Percentiles rank a stretch among this genome's conserved stretches.
phyloP scores from a whole-genome alignment of 2,329 filamentous ascomycete genomes.

The Cytospora mali region DNA sequence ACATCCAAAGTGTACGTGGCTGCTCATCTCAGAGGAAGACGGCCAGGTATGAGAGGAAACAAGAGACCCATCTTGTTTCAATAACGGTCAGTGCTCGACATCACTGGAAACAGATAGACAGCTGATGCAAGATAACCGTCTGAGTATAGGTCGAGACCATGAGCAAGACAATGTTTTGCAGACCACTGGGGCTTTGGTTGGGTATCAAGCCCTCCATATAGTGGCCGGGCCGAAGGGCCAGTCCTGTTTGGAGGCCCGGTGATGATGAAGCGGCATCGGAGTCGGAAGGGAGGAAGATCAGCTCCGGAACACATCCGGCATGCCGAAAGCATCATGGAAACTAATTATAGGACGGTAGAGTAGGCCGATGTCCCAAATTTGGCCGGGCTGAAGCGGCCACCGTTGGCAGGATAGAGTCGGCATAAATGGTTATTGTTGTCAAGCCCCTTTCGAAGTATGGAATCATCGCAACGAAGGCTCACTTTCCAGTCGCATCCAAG shows the following conservation, averaged over 20 bases:
- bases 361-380: not conserved
- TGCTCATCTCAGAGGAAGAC: not conserved
- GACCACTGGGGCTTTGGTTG: not conserved
- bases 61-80: slow-evolving; percentile 22
- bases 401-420: not conserved
- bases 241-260: not conserved
- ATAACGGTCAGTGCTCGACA: not conserved
- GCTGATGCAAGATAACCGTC: not conserved
- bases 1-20: not conserved
- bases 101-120: not conserved
- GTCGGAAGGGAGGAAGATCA: not conserved
- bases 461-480: not conserved
- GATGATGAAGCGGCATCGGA: not conserved
- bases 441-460: no score
- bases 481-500: not conserved
- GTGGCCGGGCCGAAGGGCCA: not conserved
- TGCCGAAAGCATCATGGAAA: not conserved
- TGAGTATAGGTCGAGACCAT: not conserved
- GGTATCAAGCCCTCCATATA: not conserved
- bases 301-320: not conserved
- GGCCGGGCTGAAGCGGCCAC: not conserved
- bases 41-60: not conserved
- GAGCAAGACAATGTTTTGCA: not conserved
- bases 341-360: not conserved
- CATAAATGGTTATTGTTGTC: not conserved